Percentiles rank a stretch among this genome's conserved stretches.
Evolutionary conservation across 2,329 filamentous ascomycete species (phyloP).

Genomic region (Stachybotrys chlorohalonatus): DNA sequence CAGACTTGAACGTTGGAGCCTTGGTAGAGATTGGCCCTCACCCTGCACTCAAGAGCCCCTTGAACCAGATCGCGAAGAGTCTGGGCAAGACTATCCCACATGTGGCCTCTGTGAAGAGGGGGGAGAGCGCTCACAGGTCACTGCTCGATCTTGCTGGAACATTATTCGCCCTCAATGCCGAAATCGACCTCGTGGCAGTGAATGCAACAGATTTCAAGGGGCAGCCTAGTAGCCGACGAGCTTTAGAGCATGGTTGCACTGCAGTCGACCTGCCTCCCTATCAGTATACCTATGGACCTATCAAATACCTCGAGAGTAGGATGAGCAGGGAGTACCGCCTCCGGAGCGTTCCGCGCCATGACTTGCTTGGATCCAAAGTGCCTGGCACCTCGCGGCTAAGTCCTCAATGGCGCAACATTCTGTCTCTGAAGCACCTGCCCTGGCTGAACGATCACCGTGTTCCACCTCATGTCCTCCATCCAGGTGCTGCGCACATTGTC

Average conservation of each 20-base stretch:
- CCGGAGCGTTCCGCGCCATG: conserved; percentile 4
- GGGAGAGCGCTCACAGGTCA: neutral
- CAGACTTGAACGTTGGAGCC: neutral
- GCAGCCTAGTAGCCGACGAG: neutral
- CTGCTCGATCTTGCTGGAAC: conserved; percentile 2
- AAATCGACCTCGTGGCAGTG: neutral
- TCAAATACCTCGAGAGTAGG: conserved; percentile 1
- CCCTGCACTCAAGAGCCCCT: neutral
- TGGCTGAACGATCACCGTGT: neutral
- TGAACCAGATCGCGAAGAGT: neutral
- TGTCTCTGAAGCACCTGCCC: neutral
- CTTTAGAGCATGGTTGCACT: neutral
- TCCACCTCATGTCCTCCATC: neutral
- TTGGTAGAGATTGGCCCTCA: neutral
- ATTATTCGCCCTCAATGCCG: conserved; percentile 1
- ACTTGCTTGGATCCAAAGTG: conserved; percentile 5
- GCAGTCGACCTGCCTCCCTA: conserved; percentile 2
- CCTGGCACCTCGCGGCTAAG: neutral
- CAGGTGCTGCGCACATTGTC: neutral
- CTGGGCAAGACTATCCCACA: neutral
- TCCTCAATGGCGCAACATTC: neutral
- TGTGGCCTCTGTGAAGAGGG: neutral
- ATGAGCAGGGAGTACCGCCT: conserved; percentile 7
- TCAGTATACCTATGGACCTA: conserved; percentile 1
- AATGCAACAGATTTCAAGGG: neutral